Conservation (phyloP, 2,329 filamentous ascomycete genomes). For the Colletotrichum sp. region DNA sequence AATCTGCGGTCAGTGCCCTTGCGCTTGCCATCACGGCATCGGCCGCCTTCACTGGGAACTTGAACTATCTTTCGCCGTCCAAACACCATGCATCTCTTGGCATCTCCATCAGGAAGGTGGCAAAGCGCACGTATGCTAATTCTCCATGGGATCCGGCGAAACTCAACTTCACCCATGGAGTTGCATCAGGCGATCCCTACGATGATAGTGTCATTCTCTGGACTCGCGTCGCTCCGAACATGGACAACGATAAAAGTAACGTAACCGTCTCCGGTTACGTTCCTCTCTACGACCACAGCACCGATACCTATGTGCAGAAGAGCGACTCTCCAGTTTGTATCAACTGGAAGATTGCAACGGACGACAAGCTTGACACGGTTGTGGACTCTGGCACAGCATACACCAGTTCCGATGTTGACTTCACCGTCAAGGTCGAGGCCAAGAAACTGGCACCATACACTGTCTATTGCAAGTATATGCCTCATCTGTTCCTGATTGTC, state of each 20-base stretch:
- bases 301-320: constrained; percentile 47
- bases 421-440: constrained; percentile 77
- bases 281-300: constrained; percentile 52
- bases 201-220: constrained; percentile 64
- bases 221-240: constrained; percentile 51
- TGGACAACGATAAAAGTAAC: constrained; percentile 51
- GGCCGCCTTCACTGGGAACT: constrained; percentile 43
- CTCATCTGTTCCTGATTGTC: constrained; percentile 26
- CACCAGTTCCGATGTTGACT: constrained; percentile 77
- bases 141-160: constrained; percentile 45
- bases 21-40: not conserved
- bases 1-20: not conserved
- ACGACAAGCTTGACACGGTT: constrained; percentile 43
- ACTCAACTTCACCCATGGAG: constrained; percentile 69
- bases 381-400: constrained; percentile 65
- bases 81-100: constrained; percentile 67
- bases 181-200: constrained; percentile 54
- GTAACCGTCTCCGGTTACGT: constrained; percentile 47
- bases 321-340: constrained; percentile 66
- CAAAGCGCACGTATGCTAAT: constrained; percentile 55
- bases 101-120: constrained; percentile 67
- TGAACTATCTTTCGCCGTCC: constrained; percentile 74
- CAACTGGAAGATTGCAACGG: constrained; percentile 63
- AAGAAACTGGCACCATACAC: constrained; percentile 66
- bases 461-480: constrained; percentile 51